Evolutionary conservation across 495 filamentous ascomycete species (phyloP).

Genomic region (Talaromyces borbonicus): DNA sequence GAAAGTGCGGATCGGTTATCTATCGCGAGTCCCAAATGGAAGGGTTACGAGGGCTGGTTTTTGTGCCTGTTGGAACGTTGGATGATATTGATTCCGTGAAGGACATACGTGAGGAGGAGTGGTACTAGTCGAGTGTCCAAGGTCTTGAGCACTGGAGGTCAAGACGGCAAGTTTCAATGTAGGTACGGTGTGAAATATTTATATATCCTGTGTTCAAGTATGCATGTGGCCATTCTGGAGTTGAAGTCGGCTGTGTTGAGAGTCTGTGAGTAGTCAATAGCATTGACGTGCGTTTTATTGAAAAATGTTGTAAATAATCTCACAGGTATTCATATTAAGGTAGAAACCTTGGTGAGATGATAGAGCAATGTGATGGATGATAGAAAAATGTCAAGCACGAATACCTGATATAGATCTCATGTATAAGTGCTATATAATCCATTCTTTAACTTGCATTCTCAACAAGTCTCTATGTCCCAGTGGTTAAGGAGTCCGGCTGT

Average conservation of each 20-base stretch:
- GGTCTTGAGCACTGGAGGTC: no score
- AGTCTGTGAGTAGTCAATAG: no score
- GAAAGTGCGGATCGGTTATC: not conserved
- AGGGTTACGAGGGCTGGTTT: not conserved
- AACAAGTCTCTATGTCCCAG: conserved; percentile 4
- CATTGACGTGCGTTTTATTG: no score
- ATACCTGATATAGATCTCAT: not conserved
- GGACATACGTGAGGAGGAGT: not conserved
- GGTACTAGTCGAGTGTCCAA: no score
- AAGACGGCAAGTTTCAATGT: no score
- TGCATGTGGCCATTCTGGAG: no score
- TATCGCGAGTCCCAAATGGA: not conserved
- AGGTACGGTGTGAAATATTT: not conserved
- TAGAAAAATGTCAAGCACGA: not conserved
- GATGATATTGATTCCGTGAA: not conserved
- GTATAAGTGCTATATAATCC: not conserved
- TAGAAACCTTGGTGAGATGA: not conserved
- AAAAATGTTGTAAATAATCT: not conserved
- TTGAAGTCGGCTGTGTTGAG: no score
- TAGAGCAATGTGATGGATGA: no score
- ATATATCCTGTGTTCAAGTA: no score
- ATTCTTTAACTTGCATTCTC: no score
- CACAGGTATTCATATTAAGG: not conserved
- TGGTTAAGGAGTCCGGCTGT: conserved; percentile 5
- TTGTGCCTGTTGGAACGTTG: not conserved